phyloP scores from a whole-genome alignment of 768 basidiomycete genomes.

The Pilatotrama ljubarskyi region DNA sequence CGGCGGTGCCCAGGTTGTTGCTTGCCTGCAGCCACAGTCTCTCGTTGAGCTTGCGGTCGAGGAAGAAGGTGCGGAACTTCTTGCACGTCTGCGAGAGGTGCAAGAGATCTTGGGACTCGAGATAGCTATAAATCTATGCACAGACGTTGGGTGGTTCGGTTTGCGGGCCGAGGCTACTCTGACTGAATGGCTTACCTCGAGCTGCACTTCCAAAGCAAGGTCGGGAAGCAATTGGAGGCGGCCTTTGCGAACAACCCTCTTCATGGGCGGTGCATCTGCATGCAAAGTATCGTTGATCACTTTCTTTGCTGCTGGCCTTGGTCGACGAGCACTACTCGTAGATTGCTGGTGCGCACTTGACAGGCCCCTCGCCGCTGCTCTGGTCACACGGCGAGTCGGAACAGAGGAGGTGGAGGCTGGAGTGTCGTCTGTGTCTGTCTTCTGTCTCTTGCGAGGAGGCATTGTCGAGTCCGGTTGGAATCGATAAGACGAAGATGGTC shows the following conservation, averaged over 20 bases:
- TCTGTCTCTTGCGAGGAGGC: too few relatives aligned
- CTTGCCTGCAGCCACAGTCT: not conserved
- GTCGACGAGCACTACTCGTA: too few relatives aligned
- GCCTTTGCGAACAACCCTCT: too few relatives aligned
- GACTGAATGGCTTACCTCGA: not conserved
- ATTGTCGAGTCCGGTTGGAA: too few relatives aligned
- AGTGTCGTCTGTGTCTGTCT: too few relatives aligned
- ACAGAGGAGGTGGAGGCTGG: not conserved
- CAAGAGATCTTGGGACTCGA: not conserved
- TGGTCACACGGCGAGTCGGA: not conserved
- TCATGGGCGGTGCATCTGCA: too few relatives aligned
- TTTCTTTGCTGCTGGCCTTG: too few relatives aligned
- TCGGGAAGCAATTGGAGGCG: not conserved
- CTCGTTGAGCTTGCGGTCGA: not conserved
- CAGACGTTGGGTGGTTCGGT: not conserved
- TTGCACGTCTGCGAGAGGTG: not conserved
- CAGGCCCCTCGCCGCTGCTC: too few relatives aligned
- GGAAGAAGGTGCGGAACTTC: not conserved
- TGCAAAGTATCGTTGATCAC: too few relatives aligned
- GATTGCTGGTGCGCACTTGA: too few relatives aligned
- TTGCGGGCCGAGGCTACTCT: not conserved
- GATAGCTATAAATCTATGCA: not conserved
- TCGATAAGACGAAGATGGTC: too few relatives aligned
- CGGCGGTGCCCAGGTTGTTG: not conserved
- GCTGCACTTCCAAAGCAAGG: not conserved